Evolutionary conservation across 495 filamentous ascomycete genomes (phyloP), one percentile per base, ranked within the genome.

Genomic region (Talaromyces liani): DNA sequence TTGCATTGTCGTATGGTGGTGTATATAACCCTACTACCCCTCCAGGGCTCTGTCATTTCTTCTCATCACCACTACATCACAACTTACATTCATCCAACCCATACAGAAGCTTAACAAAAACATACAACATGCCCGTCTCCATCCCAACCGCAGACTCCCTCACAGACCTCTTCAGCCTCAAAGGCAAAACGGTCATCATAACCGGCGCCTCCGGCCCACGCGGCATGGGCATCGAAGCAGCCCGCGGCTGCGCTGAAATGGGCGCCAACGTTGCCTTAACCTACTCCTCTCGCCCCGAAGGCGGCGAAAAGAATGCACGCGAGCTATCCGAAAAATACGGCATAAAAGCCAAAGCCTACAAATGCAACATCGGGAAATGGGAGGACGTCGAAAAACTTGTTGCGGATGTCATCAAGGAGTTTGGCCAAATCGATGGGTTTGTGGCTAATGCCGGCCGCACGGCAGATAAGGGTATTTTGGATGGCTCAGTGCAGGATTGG

Each of bases 161-260:
- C 65, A 70, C 77, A 67, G 87, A 91, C 73, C 80, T 88, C 71
- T 77, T 91, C 72, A 84, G 80, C 80, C 80, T 91, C 36, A 90
- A 90, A 75, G 87, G 87, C 79, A 89, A 88, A 75, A 84, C 87
- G 62, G 86, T 89, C 69, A 75, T 88, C 66, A 79, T 91, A 29
- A 91, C 88, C 29, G 88, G 88, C 63, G 88, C 87, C 54, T 88
- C 87, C 41, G 88, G 87, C 12, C 77, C 87, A 51, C 80, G 75
- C 34, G 88, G 88, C 36, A 91, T 91, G 79, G 88, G 88, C 60
- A 89, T 88, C 66, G 87, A 90, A 72, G 86, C 87, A 56, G 87
- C 88, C 2, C 86, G 87, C 14, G 88, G 87, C 60, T 87, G 84
- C 67, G 88, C 88, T 39, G 88, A 91, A 68, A 84, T 89, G 78